A percentile compares a stretch with the other conserved stretches of the same genome.
Conservation (phyloP, 2,329 filamentous ascomycete species). For the Colletotrichum scovillei region DNA sequence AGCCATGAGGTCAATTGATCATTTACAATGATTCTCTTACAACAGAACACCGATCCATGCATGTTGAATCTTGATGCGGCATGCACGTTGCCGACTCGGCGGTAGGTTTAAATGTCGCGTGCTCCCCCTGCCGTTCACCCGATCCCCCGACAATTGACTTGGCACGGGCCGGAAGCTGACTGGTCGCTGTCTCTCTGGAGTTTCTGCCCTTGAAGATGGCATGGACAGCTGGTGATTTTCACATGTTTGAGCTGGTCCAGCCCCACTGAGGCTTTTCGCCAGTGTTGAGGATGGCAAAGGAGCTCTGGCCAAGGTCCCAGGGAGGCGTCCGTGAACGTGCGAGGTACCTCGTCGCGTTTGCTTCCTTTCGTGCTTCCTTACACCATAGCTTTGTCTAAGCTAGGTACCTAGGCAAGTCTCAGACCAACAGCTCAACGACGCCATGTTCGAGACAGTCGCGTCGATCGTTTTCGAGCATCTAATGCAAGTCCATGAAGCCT, state of each 20-base stretch:
- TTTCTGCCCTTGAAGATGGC: background rate
- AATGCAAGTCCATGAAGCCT: background rate
- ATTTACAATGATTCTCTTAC: background rate
- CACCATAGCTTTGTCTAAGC: background rate
- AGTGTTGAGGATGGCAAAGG: background rate
- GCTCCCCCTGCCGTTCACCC: constrained; percentile 10
- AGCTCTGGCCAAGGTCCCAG: background rate
- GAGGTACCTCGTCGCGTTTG: background rate
- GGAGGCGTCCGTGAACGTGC: background rate
- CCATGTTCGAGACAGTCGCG: constrained; percentile 11
- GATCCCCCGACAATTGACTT: constrained; percentile 1
- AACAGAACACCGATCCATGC: background rate
- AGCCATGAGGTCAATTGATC: background rate
- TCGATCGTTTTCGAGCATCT: background rate
- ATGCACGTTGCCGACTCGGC: background rate
- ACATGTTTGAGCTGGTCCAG: background rate
- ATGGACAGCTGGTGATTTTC: background rate
- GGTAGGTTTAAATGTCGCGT: constrained; percentile 3
- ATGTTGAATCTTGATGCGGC: background rate
- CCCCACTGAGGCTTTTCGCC: background rate
- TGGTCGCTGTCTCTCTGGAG: background rate
- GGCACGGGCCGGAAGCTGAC: constrained; percentile 12
- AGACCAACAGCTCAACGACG: constrained; percentile 28
- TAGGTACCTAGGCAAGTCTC: constrained; percentile 7
- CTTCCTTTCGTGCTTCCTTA: background rate